A percentile compares a stretch with the other conserved stretches of the same genome.
Conservation (phyloP, 352 stramenopile species). For the Nothophytophthora sp. region DNA sequence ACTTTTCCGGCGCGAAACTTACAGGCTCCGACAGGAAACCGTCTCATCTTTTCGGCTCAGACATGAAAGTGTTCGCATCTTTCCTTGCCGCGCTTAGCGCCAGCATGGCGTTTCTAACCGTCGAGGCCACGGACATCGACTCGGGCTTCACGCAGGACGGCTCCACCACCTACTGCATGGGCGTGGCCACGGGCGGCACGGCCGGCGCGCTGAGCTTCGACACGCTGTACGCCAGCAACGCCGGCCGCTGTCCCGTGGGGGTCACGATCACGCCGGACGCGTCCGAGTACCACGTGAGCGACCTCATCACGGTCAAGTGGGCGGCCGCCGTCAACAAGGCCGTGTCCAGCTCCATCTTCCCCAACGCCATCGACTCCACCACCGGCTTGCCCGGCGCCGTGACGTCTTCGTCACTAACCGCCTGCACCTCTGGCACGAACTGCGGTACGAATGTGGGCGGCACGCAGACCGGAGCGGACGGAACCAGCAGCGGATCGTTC, state of each 20-base stretch:
- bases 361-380: constrained; percentile 51
- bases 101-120: too few relatives aligned
- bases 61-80: constrained; percentile 24
- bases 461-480: constrained; percentile 32
- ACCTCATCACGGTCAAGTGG: constrained; percentile 61
- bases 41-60: too few relatives aligned
- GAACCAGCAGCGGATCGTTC: constrained; percentile 41
- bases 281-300: constrained; percentile 48
- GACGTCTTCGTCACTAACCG: constrained; percentile 46
- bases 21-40: constrained; percentile 15
- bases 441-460: constrained; percentile 51
- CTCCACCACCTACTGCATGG: constrained; percentile 75
- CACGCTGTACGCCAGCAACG: constrained; percentile 44
- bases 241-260: constrained; percentile 56
- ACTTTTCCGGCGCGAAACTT: constrained; percentile 34
- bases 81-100: constrained; percentile 13
- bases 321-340: constrained; percentile 30
- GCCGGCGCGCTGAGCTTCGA: constrained; percentile 45
- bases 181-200: constrained; percentile 20
- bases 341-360: constrained; percentile 59
- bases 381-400: constrained; percentile 38
- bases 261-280: constrained; percentile 39
- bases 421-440: constrained; percentile 67
- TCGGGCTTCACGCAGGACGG: constrained; percentile 64
- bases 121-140: constrained; percentile 46